phyloP scores from a whole-genome alignment of 441 rosid genomes.

The Sinapis alba region DNA sequence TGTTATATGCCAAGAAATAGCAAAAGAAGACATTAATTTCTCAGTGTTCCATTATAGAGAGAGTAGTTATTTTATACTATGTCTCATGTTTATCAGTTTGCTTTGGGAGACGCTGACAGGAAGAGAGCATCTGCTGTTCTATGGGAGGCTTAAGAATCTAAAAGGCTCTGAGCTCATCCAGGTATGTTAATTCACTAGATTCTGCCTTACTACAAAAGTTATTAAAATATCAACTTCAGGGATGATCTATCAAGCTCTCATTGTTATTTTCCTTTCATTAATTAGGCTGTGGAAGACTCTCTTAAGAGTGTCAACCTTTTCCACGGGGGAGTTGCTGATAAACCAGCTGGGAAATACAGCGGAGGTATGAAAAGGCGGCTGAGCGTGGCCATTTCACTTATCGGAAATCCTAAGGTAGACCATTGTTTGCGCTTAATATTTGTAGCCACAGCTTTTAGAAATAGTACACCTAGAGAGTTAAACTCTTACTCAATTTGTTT shows the following conservation, averaged over 20 bases:
- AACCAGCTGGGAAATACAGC: slow-evolving; percentile 88
- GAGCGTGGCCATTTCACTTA: slow-evolving; percentile 45
- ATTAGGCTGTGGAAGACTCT: slow-evolving; percentile 94
- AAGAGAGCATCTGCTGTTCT: slow-evolving; percentile 88
- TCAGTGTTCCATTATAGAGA: not conserved
- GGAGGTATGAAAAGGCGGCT: slow-evolving; percentile 97
- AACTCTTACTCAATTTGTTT: not conserved
- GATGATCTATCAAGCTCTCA: not conserved
- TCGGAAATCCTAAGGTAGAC: slow-evolving; percentile 86
- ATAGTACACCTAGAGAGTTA: not conserved
- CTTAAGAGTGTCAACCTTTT: slow-evolving; percentile 75
- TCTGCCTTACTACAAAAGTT: not conserved
- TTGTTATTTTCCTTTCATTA: slow-evolving; percentile 22
- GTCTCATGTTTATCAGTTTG: slow-evolving; percentile 49
- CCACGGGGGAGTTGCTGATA: slow-evolving; percentile 84
- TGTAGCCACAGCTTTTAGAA: not conserved
- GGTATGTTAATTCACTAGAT: slow-evolving; percentile 47
- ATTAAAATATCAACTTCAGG: not conserved
- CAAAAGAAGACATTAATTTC: not conserved
- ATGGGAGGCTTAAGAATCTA: slow-evolving; percentile 95
- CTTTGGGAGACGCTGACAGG: slow-evolving; percentile 97
- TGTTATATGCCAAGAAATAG: no score
- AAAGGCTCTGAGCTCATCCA: slow-evolving; percentile 67
- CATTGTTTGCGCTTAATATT: not conserved
- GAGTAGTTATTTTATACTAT: not conserved